phyloP scores from a whole-genome alignment of 805 yeast genomes.

The Lipomyces oligophaga region DNA sequence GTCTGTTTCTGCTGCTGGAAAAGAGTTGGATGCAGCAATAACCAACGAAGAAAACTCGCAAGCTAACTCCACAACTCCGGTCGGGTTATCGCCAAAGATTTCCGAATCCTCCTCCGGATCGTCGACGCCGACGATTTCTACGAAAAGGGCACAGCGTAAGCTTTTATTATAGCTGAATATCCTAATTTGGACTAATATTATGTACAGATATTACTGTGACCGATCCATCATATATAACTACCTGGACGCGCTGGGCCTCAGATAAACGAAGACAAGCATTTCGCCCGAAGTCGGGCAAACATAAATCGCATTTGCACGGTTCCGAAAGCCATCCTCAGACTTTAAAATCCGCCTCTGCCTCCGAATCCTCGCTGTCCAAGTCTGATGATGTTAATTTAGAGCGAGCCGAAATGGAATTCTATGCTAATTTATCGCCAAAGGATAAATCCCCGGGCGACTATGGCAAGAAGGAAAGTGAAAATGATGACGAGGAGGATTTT shows the following conservation, averaged over 20 bases:
- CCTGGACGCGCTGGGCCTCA: conserved; percentile 27
- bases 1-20: neutral
- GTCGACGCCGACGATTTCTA: conserved; percentile 4
- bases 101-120: too few species aligned
- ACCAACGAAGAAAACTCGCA: neutral
- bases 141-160: conserved; percentile 15
- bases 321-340: too few species aligned
- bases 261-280: conserved; percentile 24
- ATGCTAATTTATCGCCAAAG: too few species aligned
- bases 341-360: too few species aligned
- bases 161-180: neutral
- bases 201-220: conserved; percentile 8
- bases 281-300: too few species aligned
- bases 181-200: neutral
- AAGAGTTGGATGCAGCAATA: neutral
- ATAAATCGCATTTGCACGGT: too few species aligned
- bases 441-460: too few species aligned
- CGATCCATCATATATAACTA: conserved; percentile 13
- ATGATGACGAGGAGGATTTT: neutral
- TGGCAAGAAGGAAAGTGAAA: too few species aligned
- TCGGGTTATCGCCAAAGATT: too few species aligned
- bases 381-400: too few species aligned
- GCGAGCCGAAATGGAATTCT: too few species aligned
- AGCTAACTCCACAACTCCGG: neutral
- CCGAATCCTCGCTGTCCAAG: too few species aligned